These are phyloP conservation scores for Russula brevipes DNA, from an alignment of 768 basidiomycete species.

Conservation along the genomic window DNA sequence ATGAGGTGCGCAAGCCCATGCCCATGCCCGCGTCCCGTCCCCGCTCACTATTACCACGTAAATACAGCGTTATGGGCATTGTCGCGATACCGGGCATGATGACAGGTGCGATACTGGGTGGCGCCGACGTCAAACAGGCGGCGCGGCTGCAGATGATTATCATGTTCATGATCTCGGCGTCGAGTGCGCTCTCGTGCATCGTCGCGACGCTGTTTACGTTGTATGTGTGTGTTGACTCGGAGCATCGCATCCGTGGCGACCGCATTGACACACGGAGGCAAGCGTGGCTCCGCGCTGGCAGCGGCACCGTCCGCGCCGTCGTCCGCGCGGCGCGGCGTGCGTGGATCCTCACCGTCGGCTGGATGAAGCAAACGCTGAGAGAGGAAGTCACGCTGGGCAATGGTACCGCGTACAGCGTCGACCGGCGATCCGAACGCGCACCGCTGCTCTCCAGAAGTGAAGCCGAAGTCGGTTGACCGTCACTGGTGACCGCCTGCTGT, in stretches of 20 bases:
- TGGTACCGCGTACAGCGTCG: too few relatives aligned
- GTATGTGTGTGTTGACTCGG: conserved; percentile 58
- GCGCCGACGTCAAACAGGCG: conserved; percentile 78
- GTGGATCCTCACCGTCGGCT: neutral
- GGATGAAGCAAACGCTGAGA: neutral
- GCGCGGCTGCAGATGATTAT: conserved; percentile 88
- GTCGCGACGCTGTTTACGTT: conserved; percentile 57
- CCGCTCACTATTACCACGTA: neutral
- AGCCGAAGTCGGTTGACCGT: neutral
- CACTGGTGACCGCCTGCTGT: neutral
- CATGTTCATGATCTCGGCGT: conserved; percentile 88
- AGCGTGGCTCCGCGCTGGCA: neutral
- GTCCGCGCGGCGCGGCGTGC: neutral
- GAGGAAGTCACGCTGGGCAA: too few relatives aligned
- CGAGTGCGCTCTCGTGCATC: conserved; percentile 66
- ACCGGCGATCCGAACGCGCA: conserved; percentile 5
- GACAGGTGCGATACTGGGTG: conserved; percentile 87
- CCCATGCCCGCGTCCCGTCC: too few relatives aligned
- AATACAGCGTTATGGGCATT: conserved; percentile 59
- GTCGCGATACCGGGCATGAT: conserved; percentile 88
- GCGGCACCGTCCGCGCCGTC: neutral
- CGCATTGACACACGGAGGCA: conserved; percentile 43
- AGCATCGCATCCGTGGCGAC: conserved; percentile 60
- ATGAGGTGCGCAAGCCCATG: conserved; percentile 58
- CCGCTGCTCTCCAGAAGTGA: conserved; percentile 3